phyloP scores from a whole-genome alignment of 345 rosid genomes.

The Eutrema heterophyllum region DNA sequence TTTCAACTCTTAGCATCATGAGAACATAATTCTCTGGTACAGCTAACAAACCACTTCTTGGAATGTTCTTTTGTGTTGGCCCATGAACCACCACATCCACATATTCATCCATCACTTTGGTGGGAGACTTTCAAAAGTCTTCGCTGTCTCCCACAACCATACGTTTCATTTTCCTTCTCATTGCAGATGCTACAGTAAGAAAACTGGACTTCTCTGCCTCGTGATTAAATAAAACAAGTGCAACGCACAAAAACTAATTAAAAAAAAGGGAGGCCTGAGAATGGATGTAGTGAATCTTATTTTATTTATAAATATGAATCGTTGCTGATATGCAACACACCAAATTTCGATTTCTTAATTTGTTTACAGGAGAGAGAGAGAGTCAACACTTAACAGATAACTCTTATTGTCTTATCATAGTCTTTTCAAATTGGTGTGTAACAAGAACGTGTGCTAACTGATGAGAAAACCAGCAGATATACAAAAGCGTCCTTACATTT shows the following conservation, averaged over 20 bases:
- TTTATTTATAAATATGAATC: not conserved
- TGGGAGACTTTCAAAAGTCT: constrained; percentile 26
- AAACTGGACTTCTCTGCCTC: constrained; percentile 3
- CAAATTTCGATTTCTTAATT: not conserved
- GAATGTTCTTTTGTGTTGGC: constrained; percentile 1
- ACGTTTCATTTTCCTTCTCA: constrained; percentile 8
- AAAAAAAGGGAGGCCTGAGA: not conserved
- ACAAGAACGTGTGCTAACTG: not conserved
- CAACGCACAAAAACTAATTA: not conserved
- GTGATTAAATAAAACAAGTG: not conserved
- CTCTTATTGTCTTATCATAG: not conserved
- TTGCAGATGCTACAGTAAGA: not conserved
- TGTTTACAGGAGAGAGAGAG: not conserved
- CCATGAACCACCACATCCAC: constrained; percentile 23
- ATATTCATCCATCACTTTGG: constrained; percentile 10
- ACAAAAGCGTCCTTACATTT: constrained; percentile 12
- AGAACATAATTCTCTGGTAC: constrained; percentile 1
- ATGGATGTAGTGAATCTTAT: not conserved
- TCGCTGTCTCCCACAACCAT: constrained; percentile 12
- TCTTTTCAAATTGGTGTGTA: not conserved
- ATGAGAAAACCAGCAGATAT: not conserved
- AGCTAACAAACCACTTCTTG: not conserved
- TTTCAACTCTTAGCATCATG: constrained; percentile 12
- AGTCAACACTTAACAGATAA: not conserved
- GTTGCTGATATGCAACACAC: not conserved